Base-by-base conservation (phyloP, 2,329 filamentous ascomycete genomes). In the Plectosphaerella cucumerina region DNA sequence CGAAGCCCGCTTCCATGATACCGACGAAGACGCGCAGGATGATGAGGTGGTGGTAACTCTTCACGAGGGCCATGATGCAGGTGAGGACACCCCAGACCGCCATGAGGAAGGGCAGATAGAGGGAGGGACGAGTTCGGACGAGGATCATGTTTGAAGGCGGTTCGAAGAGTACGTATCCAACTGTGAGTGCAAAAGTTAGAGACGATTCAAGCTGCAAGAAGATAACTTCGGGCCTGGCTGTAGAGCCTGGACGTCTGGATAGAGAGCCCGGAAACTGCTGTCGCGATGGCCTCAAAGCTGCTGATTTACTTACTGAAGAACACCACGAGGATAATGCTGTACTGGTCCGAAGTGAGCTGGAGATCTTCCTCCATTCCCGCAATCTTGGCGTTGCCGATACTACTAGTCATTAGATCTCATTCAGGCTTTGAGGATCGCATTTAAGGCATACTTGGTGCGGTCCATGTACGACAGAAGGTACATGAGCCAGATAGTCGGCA, bases 391-490 rank as follows among this genome's bases (percentile, higher is more conserved):
- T 84, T 82, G 11, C 69, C 67, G 20, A 73, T 56, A 60, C 71
- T 72, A 12, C n/a, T n/a, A n/a, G n/a, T n/a, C n/a, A n/a, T n/a
- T n/a, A n/a, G n/a, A n/a, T n/a, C n/a, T n/a, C n/a, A n/a, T n/a
- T n/a, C n/a, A n/a, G n/a, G n/a, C n/a, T n/a, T n/a, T n/a, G n/a
- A n/a, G n/a, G n/a, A n/a, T n/a, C n/a, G n/a, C n/a, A n/a, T n/a
- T n/a, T 15, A 15, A 15, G n/a, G 18, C 50, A 23, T 33, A 51
- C 50, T 51, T 51, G 67, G 77, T 78, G 23, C 77, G 66, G 61
- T 84, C 81, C 47, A 84, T 71, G 58, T 82, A 84, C 56, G 76
- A 80, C 6, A 85, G 66, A 1, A 84, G 66, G 56, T 82, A 84
- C 39, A 42, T 58, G 34, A 31, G n/a, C 70, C 85, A 71, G 83